Percentiles rank a stretch among this genome's conserved stretches.
Evolutionary conservation across 2,329 filamentous ascomycete genomes (phyloP).

Genomic region (Penicillium corylophilum): DNA sequence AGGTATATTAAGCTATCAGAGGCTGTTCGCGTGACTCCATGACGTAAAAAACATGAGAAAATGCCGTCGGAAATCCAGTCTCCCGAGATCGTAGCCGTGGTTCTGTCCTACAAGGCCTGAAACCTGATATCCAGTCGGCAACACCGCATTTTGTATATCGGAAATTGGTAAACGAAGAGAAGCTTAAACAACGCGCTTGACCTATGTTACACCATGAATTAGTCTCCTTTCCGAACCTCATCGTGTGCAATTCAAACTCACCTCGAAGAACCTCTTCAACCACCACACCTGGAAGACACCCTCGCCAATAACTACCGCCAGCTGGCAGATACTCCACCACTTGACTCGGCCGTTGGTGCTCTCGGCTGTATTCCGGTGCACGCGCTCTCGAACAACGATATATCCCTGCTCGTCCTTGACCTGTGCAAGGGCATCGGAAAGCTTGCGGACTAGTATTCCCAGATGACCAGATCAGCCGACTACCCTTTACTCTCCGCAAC

Average conservation of each 20-base stretch:
- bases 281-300: conserved; percentile 99
- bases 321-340: conserved; percentile 99
- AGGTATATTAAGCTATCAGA: conserved; percentile 24
- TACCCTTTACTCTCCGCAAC: neutral
- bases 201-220: conserved; percentile 28
- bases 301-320: conserved; percentile 83
- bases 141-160: conserved; percentile 14
- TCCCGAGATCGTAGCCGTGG: neutral
- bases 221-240: conserved; percentile 1
- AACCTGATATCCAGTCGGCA: conserved; percentile 1
- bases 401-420: conserved; percentile 98
- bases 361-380: conserved; percentile 96
- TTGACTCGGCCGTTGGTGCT: conserved; percentile 97
- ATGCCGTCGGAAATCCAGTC: conserved; percentile 3
- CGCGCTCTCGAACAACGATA: conserved; percentile 91
- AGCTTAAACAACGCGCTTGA: conserved; percentile 49
- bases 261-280: conserved; percentile 97
- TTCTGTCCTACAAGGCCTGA: neutral
- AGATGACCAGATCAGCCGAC: conserved; percentile 6
- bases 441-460: conserved; percentile 63
- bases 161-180: neutral
- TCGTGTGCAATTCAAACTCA: conserved; percentile 35
- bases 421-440: conserved; percentile 82
- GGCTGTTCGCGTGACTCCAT: conserved; percentile 20
- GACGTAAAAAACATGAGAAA: conserved; percentile 13